Conservation (phyloP, 768 basidiomycete species). For the Mycena capillaripes region DNA sequence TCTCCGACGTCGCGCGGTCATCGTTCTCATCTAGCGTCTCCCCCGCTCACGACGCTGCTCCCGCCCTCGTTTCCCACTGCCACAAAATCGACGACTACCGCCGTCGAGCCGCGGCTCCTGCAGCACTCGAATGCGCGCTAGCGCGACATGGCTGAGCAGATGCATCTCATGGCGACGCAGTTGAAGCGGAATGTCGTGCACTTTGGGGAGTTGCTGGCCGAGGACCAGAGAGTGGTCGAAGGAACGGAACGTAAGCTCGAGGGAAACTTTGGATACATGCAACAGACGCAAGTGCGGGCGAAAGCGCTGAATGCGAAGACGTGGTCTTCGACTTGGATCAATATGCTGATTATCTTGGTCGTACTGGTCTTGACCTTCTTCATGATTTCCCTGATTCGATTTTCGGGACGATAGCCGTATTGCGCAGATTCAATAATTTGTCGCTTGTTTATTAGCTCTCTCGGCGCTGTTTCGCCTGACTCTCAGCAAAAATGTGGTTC, state of each 20-base stretch:
- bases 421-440: too few relatives aligned
- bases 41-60: constrained; percentile 36
- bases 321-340: constrained; percentile 80
- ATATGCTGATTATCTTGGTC: constrained; percentile 68
- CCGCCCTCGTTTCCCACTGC: constrained; percentile 47
- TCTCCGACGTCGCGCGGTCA: constrained; percentile 45
- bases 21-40: constrained; percentile 39
- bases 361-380: constrained; percentile 79
- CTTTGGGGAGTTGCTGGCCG: constrained; percentile 79
- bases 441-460: too few relatives aligned
- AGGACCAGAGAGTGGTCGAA: constrained; percentile 81
- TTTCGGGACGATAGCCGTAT: constrained; percentile 48
- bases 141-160: constrained; percentile 79
- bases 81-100: constrained; percentile 47
- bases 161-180: constrained; percentile 89
- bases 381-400: constrained; percentile 81
- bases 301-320: constrained; percentile 75
- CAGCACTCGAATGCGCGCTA: constrained; percentile 76
- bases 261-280: constrained; percentile 78
- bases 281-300: constrained; percentile 71
- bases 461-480: too few relatives aligned
- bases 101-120: constrained; percentile 54
- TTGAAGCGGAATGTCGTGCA: constrained; percentile 87
- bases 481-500: too few relatives aligned
- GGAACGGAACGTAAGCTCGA: constrained; percentile 81